Percentiles rank a stretch among this genome's conserved stretches.
These are phyloP conservation scores for Zizania latifolia DNA, from an alignment of 176 grass and related monocot species.

Conservation along the genomic window DNA sequence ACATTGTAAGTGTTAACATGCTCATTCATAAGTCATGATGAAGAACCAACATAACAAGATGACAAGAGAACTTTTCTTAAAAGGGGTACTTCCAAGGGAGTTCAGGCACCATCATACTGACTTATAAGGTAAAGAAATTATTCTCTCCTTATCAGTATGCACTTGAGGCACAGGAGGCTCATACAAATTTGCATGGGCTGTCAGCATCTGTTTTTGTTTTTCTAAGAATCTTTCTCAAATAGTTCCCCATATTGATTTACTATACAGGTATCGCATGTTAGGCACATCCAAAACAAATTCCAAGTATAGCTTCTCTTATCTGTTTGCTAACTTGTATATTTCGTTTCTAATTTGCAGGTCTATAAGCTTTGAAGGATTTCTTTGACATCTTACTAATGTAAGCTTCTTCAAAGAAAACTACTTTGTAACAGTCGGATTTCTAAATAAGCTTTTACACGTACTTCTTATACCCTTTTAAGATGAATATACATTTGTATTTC, in stretches of 20 bases:
- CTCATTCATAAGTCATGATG: conserved; percentile 21
- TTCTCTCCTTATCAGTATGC: conserved; percentile 21
- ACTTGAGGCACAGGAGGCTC: conserved; percentile 27
- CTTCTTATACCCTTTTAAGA: neutral
- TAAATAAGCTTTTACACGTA: neutral
- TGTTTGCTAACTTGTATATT: conserved; percentile 6
- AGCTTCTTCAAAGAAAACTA: conserved; percentile 27
- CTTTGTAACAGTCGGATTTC: neutral
- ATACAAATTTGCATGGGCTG: neutral
- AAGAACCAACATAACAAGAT: conserved; percentile 14
- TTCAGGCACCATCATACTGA: conserved; percentile 16
- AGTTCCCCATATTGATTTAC: neutral
- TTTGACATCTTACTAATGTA: conserved; percentile 82
- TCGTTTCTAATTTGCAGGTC: conserved; percentile 47
- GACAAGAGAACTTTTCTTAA: conserved; percentile 31
- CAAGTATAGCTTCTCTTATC: neutral
- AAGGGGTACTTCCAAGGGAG: conserved; percentile 22
- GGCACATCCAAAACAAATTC: neutral
- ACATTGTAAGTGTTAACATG: neutral
- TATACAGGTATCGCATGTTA: conserved; percentile 15
- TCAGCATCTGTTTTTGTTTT: conserved; percentile 14
- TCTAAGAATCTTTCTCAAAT: conserved; percentile 15
- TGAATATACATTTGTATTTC: too few relatives aligned
- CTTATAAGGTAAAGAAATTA: conserved; percentile 40
- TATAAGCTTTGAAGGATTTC: conserved; percentile 84